These are phyloP conservation scores for Catharanthus roseus DNA, from an alignment of 257 asterid species.

Conservation along the genomic window DNA sequence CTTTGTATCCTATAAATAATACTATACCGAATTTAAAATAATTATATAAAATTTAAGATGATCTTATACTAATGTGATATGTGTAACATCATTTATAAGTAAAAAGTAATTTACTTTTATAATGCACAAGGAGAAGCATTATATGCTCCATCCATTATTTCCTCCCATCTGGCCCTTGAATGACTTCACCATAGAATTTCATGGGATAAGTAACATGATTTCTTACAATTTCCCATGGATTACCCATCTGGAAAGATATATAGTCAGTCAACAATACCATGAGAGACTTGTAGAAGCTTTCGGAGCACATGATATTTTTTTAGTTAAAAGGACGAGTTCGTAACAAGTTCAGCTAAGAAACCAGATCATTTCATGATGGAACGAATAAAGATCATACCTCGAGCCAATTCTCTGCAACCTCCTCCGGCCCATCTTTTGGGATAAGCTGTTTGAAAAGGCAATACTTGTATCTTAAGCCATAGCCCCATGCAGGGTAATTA, in stretches of 20 bases:
- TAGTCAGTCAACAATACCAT: conserved; percentile 13
- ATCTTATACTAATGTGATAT: too few species aligned
- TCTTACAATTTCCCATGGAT: conserved; percentile 64
- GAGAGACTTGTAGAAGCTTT: neutral
- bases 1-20: too few species aligned
- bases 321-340: too few species aligned
- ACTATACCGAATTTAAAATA: too few species aligned
- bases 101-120: too few species aligned
- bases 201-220: conserved; percentile 50
- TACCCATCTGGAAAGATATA: conserved; percentile 48
- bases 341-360: neutral
- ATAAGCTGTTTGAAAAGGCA: conserved; percentile 60
- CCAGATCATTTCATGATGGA: neutral
- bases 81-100: too few species aligned
- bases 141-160: too few species aligned
- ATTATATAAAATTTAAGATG: too few species aligned
- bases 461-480: conserved; percentile 57
- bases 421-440: conserved; percentile 58
- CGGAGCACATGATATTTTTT: neutral
- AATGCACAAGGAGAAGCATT: too few species aligned
- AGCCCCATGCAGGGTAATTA: conserved; percentile 64
- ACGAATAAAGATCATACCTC: conserved; percentile 29
- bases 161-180: conserved; percentile 37
- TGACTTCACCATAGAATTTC: conserved; percentile 55
- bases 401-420: conserved; percentile 68